Conservation (phyloP, 306 rosid genomes). For the Cicer bijugum region DNA sequence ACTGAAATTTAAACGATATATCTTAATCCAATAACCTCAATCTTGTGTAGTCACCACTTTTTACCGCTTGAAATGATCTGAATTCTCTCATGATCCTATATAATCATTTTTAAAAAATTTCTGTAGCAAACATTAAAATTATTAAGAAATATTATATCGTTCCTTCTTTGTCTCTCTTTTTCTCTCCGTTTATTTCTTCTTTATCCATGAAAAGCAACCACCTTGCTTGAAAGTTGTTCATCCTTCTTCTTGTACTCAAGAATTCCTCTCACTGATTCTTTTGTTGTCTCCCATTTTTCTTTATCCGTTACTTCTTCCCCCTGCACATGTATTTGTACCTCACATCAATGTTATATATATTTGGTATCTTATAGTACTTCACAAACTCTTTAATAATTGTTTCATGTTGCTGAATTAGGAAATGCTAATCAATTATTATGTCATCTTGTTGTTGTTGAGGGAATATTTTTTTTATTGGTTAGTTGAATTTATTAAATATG, state of each 20-base stretch:
- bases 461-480: background rate
- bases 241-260: slow-evolving; percentile 43
- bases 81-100: no score
- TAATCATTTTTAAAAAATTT: no score
- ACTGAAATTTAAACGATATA: no score
- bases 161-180: slow-evolving; percentile 60
- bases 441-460: background rate
- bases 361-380: slow-evolving; percentile 5
- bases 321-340: slow-evolving; percentile 54
- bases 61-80: no score
- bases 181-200: slow-evolving; percentile 58
- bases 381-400: background rate
- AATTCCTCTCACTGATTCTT: slow-evolving; percentile 48
- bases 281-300: slow-evolving; percentile 51
- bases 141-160: slow-evolving; percentile 44
- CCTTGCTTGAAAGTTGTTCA: slow-evolving; percentile 34
- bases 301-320: slow-evolving; percentile 59
- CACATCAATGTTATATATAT: slow-evolving; percentile 43
- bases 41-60: no score
- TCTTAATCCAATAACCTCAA: no score
- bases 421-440: background rate
- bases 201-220: slow-evolving; percentile 94
- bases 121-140: slow-evolving; percentile 56
- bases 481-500: background rate
- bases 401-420: background rate